Conservation (phyloP, 441 rosid genomes). For the Mallotus repandus region DNA sequence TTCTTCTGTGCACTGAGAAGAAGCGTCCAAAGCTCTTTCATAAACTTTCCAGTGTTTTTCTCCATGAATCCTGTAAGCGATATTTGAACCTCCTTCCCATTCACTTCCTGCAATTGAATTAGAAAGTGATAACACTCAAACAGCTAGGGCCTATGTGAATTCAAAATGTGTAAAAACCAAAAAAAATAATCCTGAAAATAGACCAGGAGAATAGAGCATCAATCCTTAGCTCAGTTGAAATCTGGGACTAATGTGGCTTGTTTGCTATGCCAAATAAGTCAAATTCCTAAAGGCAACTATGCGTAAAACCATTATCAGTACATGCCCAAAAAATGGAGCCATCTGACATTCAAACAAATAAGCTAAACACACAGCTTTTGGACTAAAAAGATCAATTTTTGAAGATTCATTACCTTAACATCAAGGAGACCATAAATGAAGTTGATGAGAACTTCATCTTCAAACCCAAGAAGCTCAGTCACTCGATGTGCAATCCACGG, state of each 20-base stretch:
- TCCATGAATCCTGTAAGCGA: conserved; percentile 97
- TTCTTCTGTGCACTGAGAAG: conserved; percentile 88
- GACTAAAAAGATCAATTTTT: neutral
- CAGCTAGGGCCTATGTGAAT: neutral
- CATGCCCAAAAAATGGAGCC: neutral
- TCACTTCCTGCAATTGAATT: conserved; percentile 55
- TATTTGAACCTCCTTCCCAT: conserved; percentile 94
- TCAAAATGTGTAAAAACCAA: neutral
- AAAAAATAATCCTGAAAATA: neutral
- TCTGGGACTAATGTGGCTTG: conserved; percentile 9
- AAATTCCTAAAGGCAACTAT: conserved; percentile 20
- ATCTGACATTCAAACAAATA: neutral
- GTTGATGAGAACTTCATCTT: conserved; percentile 97
- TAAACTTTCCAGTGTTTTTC: conserved; percentile 90
- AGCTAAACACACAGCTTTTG: neutral
- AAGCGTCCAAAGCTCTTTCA: conserved; percentile 98
- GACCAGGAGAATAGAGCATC: conserved; percentile 1
- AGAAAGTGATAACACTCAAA: conserved; percentile 8
- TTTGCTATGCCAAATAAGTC: conserved; percentile 19
- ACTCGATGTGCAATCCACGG: conserved; percentile 97
- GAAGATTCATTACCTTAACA: conserved; percentile 57
- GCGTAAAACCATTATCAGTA: neutral
- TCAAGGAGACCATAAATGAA: conserved; percentile 93
- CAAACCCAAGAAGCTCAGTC: conserved; percentile 94
- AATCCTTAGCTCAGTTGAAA: conserved; percentile 21